Conservation (phyloP, 2,329 filamentous ascomycete genomes). For the Xylaria sp. region DNA sequence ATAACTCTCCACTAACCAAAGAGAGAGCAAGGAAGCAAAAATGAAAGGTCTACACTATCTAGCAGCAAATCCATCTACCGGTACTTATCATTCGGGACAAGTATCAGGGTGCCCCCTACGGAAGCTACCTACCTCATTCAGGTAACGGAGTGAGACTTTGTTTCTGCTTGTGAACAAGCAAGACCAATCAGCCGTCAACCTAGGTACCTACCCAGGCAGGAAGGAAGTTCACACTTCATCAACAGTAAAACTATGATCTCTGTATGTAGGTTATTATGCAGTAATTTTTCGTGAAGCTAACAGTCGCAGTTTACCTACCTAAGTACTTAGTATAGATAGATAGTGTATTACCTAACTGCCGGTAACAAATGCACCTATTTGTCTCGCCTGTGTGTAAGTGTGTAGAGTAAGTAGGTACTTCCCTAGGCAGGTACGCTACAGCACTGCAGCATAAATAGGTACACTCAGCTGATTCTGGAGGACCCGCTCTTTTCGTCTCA, state of each 20-base stretch:
- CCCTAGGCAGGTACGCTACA: not conserved
- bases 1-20: no score
- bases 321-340: no score
- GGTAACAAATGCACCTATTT: no score
- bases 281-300: not conserved
- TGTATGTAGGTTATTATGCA: not conserved
- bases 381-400: no score
- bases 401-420: not conserved
- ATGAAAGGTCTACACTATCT: no score
- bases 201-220: not conserved
- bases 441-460: no score
- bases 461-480: not conserved
- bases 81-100: no score
- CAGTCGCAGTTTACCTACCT: not conserved
- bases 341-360: not conserved
- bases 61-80: no score
- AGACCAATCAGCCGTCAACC: not conserved
- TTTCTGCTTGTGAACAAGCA: not conserved
- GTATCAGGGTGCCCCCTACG: no score
- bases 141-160: not conserved
- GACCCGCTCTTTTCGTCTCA: slow-evolving; percentile 18
- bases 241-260: no score
- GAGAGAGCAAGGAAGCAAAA: no score
- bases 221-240: not conserved
- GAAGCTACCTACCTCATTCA: no score